Evolutionary conservation across 208 protist genomes (phyloP), one percentile per base, ranked within the genome.

Genomic region (Lotmaria passim): DNA sequence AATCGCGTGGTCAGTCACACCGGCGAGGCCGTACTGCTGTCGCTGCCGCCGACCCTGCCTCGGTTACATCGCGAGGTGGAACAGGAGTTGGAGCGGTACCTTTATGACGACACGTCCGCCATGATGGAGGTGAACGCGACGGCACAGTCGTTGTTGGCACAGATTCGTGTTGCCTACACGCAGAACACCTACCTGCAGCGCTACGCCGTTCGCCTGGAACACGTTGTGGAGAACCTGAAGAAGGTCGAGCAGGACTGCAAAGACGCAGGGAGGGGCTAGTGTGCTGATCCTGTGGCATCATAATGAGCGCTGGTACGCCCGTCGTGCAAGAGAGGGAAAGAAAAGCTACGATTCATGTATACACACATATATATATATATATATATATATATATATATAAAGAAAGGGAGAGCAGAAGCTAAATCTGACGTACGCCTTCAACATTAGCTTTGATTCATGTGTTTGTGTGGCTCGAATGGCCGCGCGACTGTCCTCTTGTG

Each of bases 1-100:
- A 93, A 93, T 48, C 81, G 87, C 1, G 77, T 75, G 2, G 69
- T 79, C 4, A 93, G 83, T 51, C 72, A 78, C 67, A 72, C 79
- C 8, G 70, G 76, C n/a, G 83, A 93, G 71, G 77, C 78, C 0
- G 70, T 90, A 3, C 66, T 93, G 10, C 60, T 93, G n/a, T 81
- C 77, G 11, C 70, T 89, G 50, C 78, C 84, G 10, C 41, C 74
- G 7, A 46, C 67, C 23, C 63, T 82, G 34, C 76, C 83, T 2
- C 63, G 69, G 15, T 61, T 93, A 53, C 76, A 85, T 33, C 75
- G 79, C n/a, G 79, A 86, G 57, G 84, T 90, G 60, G 83, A 93
- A 69, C 73, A 89, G 52, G 83, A 89, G 57, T 60, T 93, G 53
- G 83, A 93, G 71, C 86, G 88, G 46, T 82, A 90, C 62, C 61